Percentiles rank a stretch among this genome's conserved stretches.
phyloP scores from a whole-genome alignment of 768 basidiomycete species.

The Suillus tomentosus region DNA sequence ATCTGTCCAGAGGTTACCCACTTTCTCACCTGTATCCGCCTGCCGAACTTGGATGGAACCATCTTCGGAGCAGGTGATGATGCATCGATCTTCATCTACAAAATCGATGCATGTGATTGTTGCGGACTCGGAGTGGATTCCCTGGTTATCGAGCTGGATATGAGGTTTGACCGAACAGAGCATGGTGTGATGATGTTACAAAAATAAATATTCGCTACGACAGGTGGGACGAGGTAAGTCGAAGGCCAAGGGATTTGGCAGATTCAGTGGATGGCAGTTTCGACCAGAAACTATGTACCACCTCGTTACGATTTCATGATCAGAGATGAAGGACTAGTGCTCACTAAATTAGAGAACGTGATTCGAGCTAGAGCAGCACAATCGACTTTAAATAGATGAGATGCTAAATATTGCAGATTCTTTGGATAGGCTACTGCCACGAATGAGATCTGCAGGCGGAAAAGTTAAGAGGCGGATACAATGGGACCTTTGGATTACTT shows the following conservation, averaged over 20 bases:
- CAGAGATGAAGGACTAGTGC: neutral
- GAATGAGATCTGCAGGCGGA: neutral
- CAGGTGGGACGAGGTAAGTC: neutral
- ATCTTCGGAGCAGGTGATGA: neutral
- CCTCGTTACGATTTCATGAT: neutral
- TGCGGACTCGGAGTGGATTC: neutral
- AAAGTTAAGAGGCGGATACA: neutral
- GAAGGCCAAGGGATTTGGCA: too few species aligned
- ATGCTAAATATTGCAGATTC: neutral
- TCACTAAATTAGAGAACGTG: neutral
- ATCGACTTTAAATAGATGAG: neutral
- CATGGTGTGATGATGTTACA: neutral
- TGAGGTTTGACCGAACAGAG: too few species aligned
- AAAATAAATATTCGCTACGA: neutral
- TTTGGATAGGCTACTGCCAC: neutral
- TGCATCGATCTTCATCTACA: neutral
- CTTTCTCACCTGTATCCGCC: neutral
- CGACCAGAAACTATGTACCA: neutral
- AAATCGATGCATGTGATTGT: neutral
- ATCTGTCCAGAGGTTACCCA: neutral
- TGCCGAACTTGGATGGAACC: neutral
- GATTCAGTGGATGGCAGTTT: neutral
- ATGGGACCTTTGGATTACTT: neutral
- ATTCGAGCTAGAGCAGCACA: neutral
- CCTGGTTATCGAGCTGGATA: neutral